These are phyloP conservation scores for Tirmania nivea DNA, from an alignment of 495 filamentous ascomycete species.

Conservation along the genomic window DNA sequence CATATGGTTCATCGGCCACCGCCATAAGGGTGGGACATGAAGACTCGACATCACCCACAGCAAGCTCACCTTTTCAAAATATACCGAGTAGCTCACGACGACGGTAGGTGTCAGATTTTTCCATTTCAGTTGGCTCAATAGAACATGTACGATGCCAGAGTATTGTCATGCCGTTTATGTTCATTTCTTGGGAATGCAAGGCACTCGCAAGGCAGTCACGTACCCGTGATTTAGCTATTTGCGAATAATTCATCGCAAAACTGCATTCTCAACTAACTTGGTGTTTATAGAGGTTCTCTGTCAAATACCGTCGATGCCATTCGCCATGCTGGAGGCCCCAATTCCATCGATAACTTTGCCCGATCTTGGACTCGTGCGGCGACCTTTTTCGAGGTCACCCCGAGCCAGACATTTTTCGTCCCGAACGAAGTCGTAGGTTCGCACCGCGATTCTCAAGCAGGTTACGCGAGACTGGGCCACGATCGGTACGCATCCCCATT, in stretches of 20 bases:
- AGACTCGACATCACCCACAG: background rate
- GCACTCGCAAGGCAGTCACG: no score
- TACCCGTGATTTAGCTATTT: no score
- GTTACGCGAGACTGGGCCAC: slow-evolving; percentile 13
- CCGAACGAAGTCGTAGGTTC: slow-evolving; percentile 26
- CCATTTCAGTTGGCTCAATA: no score
- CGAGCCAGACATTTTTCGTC: slow-evolving; percentile 49
- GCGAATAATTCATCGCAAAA: no score
- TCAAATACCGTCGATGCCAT: slow-evolving; percentile 46
- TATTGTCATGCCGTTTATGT: no score
- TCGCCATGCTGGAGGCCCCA: slow-evolving; percentile 67
- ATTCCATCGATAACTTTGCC: slow-evolving; percentile 86
- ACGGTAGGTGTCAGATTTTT: background rate
- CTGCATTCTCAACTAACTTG: no score
- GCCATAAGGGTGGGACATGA: background rate
- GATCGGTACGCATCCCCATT: slow-evolving; percentile 21
- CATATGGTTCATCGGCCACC: background rate
- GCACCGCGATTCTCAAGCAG: slow-evolving; percentile 20
- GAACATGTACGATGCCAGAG: no score
- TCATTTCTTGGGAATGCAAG: no score
- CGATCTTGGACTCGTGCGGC: slow-evolving; percentile 86
- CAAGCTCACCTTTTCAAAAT: background rate
- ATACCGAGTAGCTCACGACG: background rate
- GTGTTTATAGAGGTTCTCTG: slow-evolving; percentile 39
- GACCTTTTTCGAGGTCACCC: slow-evolving; percentile 64